Evolutionary conservation across 192 early-diverging fungal species (phyloP).

Genomic region (Coemansia sp.): DNA sequence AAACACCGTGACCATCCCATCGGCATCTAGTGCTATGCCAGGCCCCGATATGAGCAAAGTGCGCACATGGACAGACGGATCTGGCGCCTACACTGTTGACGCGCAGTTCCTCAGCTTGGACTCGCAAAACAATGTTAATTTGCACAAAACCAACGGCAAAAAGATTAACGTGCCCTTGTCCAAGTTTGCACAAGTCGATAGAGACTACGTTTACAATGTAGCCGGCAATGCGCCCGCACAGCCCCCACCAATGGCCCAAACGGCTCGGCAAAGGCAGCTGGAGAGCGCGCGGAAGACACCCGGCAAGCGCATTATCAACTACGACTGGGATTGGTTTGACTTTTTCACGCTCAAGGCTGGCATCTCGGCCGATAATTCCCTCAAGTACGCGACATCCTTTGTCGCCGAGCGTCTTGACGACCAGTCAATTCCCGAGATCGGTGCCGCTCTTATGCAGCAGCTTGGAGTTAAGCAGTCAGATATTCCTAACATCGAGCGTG

Average conservation of each 20-base stretch:
- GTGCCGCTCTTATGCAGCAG: conserved; percentile 67
- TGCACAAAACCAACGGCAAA: conserved; percentile 95
- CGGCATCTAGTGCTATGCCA: neutral
- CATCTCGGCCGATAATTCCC: conserved; percentile 70
- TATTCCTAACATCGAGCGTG: conserved; percentile 72
- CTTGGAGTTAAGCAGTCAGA: conserved; percentile 86
- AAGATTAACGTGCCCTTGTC: conserved; percentile 89
- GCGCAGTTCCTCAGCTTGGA: conserved; percentile 77
- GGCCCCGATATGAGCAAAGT: conserved; percentile 57
- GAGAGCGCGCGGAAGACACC: conserved; percentile 49
- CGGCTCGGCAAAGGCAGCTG: conserved; percentile 51
- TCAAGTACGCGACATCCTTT: conserved; percentile 81
- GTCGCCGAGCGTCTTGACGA: conserved; percentile 85
- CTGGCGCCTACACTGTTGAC: conserved; percentile 88
- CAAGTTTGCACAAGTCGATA: conserved; percentile 68
- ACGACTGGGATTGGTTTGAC: conserved; percentile 93
- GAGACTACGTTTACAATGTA: conserved; percentile 28
- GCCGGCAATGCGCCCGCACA: conserved; percentile 18
- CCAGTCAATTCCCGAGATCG: conserved; percentile 71
- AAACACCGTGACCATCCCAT: neutral
- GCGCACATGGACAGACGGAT: conserved; percentile 90
- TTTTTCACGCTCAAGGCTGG: conserved; percentile 79
- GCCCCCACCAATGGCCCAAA: conserved; percentile 28
- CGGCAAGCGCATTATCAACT: conserved; percentile 50
- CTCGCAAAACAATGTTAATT: conserved; percentile 79